A percentile compares a stretch with the other conserved stretches of the same genome.
Evolutionary conservation across 805 yeast species (phyloP).

Genomic region (Candida piceae): DNA sequence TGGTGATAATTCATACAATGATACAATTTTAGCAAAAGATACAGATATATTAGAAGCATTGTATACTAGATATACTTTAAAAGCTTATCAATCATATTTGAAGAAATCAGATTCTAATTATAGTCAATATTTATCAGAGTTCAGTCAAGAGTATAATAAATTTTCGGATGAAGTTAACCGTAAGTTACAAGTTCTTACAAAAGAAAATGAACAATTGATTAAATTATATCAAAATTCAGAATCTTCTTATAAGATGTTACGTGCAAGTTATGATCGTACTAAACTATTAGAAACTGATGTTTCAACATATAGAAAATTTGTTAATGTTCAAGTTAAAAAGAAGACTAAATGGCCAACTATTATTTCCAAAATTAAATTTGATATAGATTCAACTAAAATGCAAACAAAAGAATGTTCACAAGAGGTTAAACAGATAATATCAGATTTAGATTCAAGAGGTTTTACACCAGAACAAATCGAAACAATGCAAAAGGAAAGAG

Average conservation of each 20-base stretch:
- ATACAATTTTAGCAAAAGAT: slow-evolving; percentile 22
- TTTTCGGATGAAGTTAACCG: slow-evolving; percentile 44
- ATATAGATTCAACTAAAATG: slow-evolving; percentile 42
- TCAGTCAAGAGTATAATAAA: slow-evolving; percentile 50
- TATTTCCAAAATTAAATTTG: slow-evolving; percentile 51
- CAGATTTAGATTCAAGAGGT: slow-evolving; percentile 47
- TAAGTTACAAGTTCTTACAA: slow-evolving; percentile 38
- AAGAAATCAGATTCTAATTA: slow-evolving; percentile 57
- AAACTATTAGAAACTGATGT: slow-evolving; percentile 67
- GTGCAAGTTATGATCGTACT: slow-evolving; percentile 50
- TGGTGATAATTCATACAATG: slow-evolving; percentile 18
- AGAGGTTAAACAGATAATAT: slow-evolving; percentile 36
- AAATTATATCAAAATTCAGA: slow-evolving; percentile 37
- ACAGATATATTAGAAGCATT: slow-evolving; percentile 25
- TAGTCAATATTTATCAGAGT: slow-evolving; percentile 45
- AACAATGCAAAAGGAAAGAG: slow-evolving; percentile 55
- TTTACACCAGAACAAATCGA: slow-evolving; percentile 62
- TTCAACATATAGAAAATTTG: slow-evolving; percentile 64
- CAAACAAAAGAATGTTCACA: slow-evolving; percentile 34
- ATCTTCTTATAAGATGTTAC: slow-evolving; percentile 42
- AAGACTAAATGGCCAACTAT: slow-evolving; percentile 60
- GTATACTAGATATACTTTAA: slow-evolving; percentile 48
- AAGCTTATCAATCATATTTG: slow-evolving; percentile 64
- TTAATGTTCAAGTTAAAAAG: slow-evolving; percentile 59
- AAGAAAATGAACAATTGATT: slow-evolving; percentile 36